Percentiles rank a stretch among this genome's conserved stretches.
Conservation (phyloP, 331 rosid genomes). For the Acacia concinna region DNA sequence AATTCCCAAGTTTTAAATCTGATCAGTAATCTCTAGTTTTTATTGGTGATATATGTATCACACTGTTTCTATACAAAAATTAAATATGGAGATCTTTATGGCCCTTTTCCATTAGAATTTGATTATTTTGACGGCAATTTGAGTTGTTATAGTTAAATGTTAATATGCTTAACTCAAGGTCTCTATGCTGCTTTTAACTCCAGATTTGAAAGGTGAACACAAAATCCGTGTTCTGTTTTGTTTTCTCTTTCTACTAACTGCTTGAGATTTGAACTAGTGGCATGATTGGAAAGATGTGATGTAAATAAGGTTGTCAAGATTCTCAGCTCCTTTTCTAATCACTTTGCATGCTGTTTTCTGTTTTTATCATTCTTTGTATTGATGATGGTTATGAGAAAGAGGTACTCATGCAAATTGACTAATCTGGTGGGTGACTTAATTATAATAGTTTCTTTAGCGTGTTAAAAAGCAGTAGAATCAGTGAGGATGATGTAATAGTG, state of each 20-base stretch:
- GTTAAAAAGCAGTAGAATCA: neutral
- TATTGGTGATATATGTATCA: neutral
- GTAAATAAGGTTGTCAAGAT: neutral
- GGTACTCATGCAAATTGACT: neutral
- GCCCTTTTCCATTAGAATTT: neutral
- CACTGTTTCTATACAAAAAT: neutral
- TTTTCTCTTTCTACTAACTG: neutral
- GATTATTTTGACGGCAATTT: neutral
- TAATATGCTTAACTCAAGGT: neutral
- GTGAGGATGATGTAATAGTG: neutral
- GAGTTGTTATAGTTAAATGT: neutral
- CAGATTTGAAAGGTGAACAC: slow-evolving; percentile 17
- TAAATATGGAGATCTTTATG: neutral
- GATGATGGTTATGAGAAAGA: neutral
- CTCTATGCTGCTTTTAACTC: neutral
- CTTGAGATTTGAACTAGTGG: neutral
- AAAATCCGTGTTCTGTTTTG: slow-evolving; percentile 10
- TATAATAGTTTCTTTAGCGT: neutral
- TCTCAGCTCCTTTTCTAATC: neutral
- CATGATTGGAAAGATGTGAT: neutral
- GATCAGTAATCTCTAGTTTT: neutral
- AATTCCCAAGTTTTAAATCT: neutral
- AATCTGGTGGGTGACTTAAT: neutral
- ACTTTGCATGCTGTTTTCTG: neutral
- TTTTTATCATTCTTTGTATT: slow-evolving; percentile 8